phyloP scores from a whole-genome alignment of 192 early-diverging fungal genomes.

The Chytriomyces sp. region DNA sequence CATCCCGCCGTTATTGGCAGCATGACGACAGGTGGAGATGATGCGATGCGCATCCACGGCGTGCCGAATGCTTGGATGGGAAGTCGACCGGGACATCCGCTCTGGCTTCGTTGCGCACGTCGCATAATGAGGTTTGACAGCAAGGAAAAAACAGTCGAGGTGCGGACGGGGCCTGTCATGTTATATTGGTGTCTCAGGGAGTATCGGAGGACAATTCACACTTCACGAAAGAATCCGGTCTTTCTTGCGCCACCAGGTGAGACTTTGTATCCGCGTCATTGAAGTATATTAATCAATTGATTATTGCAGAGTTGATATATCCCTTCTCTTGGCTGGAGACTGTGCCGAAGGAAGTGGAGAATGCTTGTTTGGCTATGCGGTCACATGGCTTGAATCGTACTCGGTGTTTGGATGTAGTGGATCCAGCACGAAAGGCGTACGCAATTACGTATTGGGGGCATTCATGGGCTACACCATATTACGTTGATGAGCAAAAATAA shows the following conservation, averaged over 20 bases:
- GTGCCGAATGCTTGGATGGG: slow-evolving; percentile 51
- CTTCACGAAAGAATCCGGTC: not conserved
- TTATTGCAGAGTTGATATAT: not conserved
- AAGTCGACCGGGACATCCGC: slow-evolving; percentile 37
- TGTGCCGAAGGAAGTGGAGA: not conserved
- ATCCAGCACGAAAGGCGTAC: not conserved
- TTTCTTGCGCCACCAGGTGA: not conserved
- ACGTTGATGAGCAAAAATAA: too few species aligned
- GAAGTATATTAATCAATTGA: not conserved
- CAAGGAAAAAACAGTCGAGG: slow-evolving; percentile 20
- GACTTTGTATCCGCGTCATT: not conserved
- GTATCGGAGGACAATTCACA: slow-evolving; percentile 12
- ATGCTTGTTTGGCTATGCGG: not conserved
- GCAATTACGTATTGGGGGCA: slow-evolving; percentile 8
- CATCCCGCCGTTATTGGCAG: not conserved
- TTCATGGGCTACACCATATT: too few species aligned
- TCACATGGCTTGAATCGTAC: not conserved
- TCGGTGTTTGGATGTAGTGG: slow-evolving; percentile 14
- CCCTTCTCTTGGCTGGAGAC: slow-evolving; percentile 19
- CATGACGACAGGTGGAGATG: slow-evolving; percentile 1
- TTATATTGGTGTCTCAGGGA: slow-evolving; percentile 11
- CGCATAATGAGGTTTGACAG: slow-evolving; percentile 22
- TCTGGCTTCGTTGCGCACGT: slow-evolving; percentile 35
- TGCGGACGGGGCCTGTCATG: slow-evolving; percentile 35
- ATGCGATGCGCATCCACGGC: slow-evolving; percentile 16